A percentile compares a stretch with the other conserved stretches of the same genome.
phyloP scores from a whole-genome alignment of 148 eudicot genomes.

The Gaultheria prostrata region DNA sequence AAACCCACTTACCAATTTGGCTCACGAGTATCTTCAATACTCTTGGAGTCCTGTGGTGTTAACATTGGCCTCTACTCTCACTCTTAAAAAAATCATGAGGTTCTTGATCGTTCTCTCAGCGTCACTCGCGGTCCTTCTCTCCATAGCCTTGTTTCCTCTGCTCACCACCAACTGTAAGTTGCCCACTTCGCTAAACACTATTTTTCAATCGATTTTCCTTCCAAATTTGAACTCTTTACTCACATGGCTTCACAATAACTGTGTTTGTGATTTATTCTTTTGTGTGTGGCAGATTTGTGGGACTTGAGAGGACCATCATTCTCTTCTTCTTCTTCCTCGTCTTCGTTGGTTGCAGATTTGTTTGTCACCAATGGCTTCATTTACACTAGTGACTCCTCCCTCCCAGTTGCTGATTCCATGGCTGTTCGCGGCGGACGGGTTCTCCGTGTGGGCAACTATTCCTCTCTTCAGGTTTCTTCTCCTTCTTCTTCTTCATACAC shows the following conservation, averaged over 20 bases:
- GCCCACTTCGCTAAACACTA: neutral
- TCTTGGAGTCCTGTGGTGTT: neutral
- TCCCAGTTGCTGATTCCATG: conserved; percentile 78
- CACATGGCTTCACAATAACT: neutral
- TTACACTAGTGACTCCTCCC: conserved; percentile 69
- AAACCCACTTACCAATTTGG: neutral
- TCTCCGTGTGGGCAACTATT: conserved; percentile 59
- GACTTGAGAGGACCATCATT: conserved; percentile 19
- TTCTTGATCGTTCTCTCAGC: conserved; percentile 21
- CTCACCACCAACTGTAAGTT: conserved; percentile 18
- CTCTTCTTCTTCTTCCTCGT: conserved; percentile 11
- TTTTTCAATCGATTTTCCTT: neutral
- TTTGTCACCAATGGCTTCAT: conserved; percentile 76
- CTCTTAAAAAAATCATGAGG: conserved; percentile 7
- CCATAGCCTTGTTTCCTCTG: conserved; percentile 27
- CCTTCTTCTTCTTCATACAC: neutral
- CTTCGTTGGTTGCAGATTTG: conserved; percentile 56
- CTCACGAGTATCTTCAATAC: neutral
- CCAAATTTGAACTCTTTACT: neutral
- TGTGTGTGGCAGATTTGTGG: conserved; percentile 14
- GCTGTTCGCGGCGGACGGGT: conserved; percentile 60
- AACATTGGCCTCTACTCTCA: neutral
- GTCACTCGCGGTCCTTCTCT: conserved; percentile 27
- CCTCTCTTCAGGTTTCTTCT: conserved; percentile 51
- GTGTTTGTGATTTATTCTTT: neutral